A percentile compares a stretch with the other conserved stretches of the same genome.
These are phyloP conservation scores for Dipsacomyces acuminosporus DNA, from an alignment of 371 early-diverging fungal genomes.

Conservation along the genomic window DNA sequence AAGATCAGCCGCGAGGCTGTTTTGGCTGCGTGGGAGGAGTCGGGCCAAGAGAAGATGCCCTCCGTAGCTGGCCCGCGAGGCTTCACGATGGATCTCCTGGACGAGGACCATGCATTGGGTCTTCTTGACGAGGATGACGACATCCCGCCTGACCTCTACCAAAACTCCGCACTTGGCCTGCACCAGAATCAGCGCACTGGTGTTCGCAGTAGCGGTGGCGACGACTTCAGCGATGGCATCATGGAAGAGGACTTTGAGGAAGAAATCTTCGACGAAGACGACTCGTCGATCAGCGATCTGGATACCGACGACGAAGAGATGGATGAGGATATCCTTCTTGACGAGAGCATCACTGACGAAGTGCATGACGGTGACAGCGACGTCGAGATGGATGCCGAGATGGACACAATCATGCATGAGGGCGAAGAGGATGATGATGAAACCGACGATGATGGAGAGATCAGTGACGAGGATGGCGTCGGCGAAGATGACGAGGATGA, in stretches of 20 bases:
- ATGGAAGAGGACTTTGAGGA: constrained; percentile 50
- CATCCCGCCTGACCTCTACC: constrained; percentile 76
- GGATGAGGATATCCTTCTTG: constrained; percentile 42
- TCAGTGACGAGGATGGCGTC: constrained; percentile 57
- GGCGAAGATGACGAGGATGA: constrained; percentile 46
- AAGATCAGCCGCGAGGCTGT: constrained; percentile 59
- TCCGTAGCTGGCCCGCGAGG: constrained; percentile 19
- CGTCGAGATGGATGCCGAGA: constrained; percentile 23
- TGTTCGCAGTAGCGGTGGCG: constrained; percentile 24
- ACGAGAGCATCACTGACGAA: background rate
- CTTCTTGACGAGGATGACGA: constrained; percentile 53
- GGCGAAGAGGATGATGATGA: constrained; percentile 47
- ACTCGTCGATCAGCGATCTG: constrained; percentile 66
- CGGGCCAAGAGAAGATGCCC: constrained; percentile 49
- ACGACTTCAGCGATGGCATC: constrained; percentile 57
- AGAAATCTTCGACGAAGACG: constrained; percentile 62
- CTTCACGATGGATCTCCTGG: constrained; percentile 36
- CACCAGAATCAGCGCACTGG: constrained; percentile 48
- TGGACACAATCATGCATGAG: constrained; percentile 32
- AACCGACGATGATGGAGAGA: constrained; percentile 54
- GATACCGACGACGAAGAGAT: constrained; percentile 59
- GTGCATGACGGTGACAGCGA: constrained; percentile 6
- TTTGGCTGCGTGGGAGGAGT: constrained; percentile 40
- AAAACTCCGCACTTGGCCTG: constrained; percentile 90
- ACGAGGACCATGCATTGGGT: constrained; percentile 21